Conservation (phyloP, 257 asterid genomes). For the Solanum clarkiae region DNA sequence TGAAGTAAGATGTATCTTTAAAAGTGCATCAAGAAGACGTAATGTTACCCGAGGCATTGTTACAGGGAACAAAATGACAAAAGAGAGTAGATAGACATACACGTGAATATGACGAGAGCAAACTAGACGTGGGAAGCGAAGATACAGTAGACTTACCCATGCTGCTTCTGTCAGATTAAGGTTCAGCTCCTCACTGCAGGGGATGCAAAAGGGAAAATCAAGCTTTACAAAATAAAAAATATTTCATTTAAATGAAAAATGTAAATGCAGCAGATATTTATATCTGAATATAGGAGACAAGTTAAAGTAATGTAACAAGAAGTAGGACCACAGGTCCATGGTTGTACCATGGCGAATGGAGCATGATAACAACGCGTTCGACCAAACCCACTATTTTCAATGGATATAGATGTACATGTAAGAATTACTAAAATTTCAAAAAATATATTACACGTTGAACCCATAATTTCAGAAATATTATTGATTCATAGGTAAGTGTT, state of each 20-base stretch:
- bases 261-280: background rate
- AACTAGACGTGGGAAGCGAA: background rate
- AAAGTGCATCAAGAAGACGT: background rate
- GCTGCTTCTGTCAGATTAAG: conserved; percentile 95
- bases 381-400: background rate
- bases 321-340: background rate
- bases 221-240: background rate
- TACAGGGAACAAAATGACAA: background rate
- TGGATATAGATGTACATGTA: background rate
- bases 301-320: background rate
- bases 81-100: background rate
- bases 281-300: background rate
- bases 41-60: background rate
- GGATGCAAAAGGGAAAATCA: conserved; percentile 9
- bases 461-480: background rate
- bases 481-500: background rate
- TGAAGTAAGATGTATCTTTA: background rate
- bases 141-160: conserved; percentile 50
- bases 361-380: background rate
- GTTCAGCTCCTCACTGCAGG: conserved; percentile 85
- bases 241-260: background rate
- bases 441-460: background rate
- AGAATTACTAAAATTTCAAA: background rate
- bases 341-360: background rate
- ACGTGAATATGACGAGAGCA: background rate